These are phyloP conservation scores for Tetrahymena thermophila DNA, from an alignment of 73 alveolate genomes.

Conservation along the genomic window DNA sequence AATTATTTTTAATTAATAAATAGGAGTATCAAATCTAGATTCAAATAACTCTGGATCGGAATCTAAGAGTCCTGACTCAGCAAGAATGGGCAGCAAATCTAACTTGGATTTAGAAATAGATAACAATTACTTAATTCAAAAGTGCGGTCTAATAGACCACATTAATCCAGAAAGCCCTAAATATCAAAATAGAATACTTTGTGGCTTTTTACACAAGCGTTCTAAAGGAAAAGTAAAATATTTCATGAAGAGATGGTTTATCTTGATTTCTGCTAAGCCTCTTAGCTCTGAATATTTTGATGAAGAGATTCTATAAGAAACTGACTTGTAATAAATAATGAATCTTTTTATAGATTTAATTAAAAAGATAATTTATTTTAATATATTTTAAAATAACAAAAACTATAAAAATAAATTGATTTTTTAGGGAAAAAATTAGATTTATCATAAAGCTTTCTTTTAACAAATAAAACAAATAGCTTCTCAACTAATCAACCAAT, in stretches of 20 bases:
- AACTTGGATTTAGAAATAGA: not conserved
- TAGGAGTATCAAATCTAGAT: not conserved
- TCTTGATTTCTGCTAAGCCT: conserved; percentile 69
- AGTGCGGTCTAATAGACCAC: not conserved
- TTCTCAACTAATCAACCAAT: not conserved
- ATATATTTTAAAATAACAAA: too few relatives aligned
- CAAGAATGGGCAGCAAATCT: not conserved
- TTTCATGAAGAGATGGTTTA: conserved; percentile 67
- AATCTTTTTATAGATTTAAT: too few relatives aligned
- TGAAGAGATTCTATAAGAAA: conserved; percentile 52
- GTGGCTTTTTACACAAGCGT: conserved; percentile 71
- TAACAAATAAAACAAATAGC: not conserved
- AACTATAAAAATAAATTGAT: not conserved
- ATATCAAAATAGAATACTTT: conserved; percentile 44
- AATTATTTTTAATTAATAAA: not conserved
- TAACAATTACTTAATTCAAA: not conserved
- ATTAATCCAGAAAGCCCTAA: not conserved
- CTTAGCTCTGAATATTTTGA: conserved; percentile 45
- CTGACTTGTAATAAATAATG: conserved; percentile 7
- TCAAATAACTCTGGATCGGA: conserved; percentile 1
- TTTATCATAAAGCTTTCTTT: not conserved
- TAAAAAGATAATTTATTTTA: too few relatives aligned
- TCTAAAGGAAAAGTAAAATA: conserved; percentile 69
- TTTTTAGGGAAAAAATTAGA: not conserved
- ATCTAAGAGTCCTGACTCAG: not conserved